These are phyloP conservation scores for Boletus rubescentipes DNA, from an alignment of 768 basidiomycete species.

Conservation along the genomic window DNA sequence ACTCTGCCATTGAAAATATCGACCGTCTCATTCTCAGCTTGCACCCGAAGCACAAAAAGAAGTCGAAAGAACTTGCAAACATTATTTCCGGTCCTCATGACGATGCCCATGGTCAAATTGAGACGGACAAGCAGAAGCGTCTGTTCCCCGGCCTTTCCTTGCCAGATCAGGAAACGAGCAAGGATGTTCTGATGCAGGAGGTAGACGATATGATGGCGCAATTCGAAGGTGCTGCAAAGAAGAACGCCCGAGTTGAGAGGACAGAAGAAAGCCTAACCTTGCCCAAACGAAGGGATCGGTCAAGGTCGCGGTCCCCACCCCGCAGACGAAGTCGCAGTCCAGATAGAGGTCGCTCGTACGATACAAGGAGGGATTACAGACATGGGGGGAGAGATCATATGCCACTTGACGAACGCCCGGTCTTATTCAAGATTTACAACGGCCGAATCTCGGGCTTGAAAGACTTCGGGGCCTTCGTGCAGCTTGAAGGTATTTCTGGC, in stretches of 20 bases:
- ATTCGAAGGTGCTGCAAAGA: slow-evolving; percentile 67
- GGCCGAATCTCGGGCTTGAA: slow-evolving; percentile 84
- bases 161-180: slow-evolving; percentile 64
- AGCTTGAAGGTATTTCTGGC: slow-evolving; percentile 82
- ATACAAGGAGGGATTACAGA: slow-evolving; percentile 41
- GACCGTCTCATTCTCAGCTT: slow-evolving; percentile 92
- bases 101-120: slow-evolving; percentile 37
- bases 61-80: slow-evolving; percentile 37
- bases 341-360: slow-evolving; percentile 51
- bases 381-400: slow-evolving; percentile 37
- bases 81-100: slow-evolving; percentile 35
- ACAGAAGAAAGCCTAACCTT: slow-evolving; percentile 52
- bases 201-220: slow-evolving; percentile 87
- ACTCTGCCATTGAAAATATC: slow-evolving; percentile 87
- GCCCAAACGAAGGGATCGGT: slow-evolving; percentile 55
- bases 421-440: slow-evolving; percentile 92
- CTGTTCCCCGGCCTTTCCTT: slow-evolving; percentile 89
- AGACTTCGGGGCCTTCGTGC: slow-evolving; percentile 96
- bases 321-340: slow-evolving; percentile 61
- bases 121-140: slow-evolving; percentile 76
- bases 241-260: slow-evolving; percentile 43
- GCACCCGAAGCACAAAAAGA: slow-evolving; percentile 95
- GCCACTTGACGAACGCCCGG: slow-evolving; percentile 72
- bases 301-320: slow-evolving; percentile 44
- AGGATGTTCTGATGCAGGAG: slow-evolving; percentile 85